Evolutionary conservation across 2,329 filamentous ascomycete genomes (phyloP).

Genomic region (Aspergillus flavus): DNA sequence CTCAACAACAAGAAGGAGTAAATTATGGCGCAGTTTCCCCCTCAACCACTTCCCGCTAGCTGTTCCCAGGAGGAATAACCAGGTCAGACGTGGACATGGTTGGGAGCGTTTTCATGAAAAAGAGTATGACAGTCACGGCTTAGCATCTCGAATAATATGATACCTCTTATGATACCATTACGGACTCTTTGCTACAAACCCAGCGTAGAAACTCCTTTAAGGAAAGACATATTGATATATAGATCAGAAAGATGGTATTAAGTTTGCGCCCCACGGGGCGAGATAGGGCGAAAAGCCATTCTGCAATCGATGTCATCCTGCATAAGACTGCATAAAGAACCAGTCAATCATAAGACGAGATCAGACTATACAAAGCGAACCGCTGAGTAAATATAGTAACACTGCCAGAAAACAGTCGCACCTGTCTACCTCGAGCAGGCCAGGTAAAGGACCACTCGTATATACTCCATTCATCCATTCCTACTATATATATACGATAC

Average conservation of each 20-base stretch:
- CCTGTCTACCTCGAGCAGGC: neutral
- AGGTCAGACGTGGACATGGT: constrained; percentile 3
- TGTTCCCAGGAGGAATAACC: neutral
- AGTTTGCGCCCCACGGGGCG: constrained; percentile 1
- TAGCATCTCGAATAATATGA: constrained; percentile 12
- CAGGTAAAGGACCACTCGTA: neutral
- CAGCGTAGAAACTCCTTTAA: neutral
- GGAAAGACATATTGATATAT: neutral
- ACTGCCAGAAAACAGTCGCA: neutral
- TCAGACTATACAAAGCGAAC: neutral
- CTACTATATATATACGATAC: neutral
- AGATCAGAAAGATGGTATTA: neutral
- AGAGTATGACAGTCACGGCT: constrained; percentile 14
- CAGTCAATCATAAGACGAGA: neutral
- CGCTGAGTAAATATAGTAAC: neutral
- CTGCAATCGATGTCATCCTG: constrained; percentile 14
- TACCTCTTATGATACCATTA: constrained; percentile 14
- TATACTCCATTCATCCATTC: neutral
- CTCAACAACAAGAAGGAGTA: constrained; percentile 40
- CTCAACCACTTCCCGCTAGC: neutral
- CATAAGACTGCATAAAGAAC: neutral
- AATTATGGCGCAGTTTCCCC: constrained; percentile 12
- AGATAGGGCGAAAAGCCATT: neutral
- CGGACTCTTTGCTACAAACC: neutral
- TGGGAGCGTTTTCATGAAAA: constrained; percentile 9